These are phyloP conservation scores for Alloteropsis semialata DNA, from an alignment of 176 grass and related monocot species.

Conservation along the genomic window DNA sequence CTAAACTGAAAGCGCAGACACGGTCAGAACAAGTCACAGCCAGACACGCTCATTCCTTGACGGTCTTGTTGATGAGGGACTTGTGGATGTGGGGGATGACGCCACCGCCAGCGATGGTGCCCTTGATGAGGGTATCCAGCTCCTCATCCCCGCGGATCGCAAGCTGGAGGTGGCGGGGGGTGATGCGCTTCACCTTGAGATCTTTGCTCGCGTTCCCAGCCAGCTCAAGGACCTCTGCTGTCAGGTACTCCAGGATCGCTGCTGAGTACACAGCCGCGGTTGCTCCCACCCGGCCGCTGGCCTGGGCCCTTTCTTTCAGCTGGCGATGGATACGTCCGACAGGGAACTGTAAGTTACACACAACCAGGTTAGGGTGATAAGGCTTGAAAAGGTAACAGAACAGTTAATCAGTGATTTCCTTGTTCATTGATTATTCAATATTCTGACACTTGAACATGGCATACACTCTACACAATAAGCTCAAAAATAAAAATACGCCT, in stretches of 20 bases:
- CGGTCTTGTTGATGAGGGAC: slow-evolving; percentile 54
- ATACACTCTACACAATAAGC: neutral
- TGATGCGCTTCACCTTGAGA: slow-evolving; percentile 68
- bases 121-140: slow-evolving; percentile 49
- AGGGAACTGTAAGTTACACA: slow-evolving; percentile 45
- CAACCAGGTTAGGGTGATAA: neutral
- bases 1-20: neutral
- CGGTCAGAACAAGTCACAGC: neutral
- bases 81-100: slow-evolving; percentile 66
- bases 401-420: neutral
- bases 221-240: slow-evolving; percentile 61
- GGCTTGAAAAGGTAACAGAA: neutral
- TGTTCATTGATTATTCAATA: neutral
- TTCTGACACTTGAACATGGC: neutral
- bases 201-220: slow-evolving; percentile 63
- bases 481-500: neutral
- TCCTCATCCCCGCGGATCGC: slow-evolving; percentile 55
- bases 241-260: slow-evolving; percentile 58
- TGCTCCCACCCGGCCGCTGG: slow-evolving; percentile 47
- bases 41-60: slow-evolving; percentile 32
- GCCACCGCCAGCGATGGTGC: slow-evolving; percentile 48
- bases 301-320: slow-evolving; percentile 36
- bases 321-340: slow-evolving; percentile 60
- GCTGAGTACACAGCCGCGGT: slow-evolving; percentile 56
- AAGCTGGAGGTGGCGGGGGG: slow-evolving; percentile 53